Evolutionary conservation across 2,329 filamentous ascomycete genomes (phyloP).

Genomic region (Talaromyces marneffei): DNA sequence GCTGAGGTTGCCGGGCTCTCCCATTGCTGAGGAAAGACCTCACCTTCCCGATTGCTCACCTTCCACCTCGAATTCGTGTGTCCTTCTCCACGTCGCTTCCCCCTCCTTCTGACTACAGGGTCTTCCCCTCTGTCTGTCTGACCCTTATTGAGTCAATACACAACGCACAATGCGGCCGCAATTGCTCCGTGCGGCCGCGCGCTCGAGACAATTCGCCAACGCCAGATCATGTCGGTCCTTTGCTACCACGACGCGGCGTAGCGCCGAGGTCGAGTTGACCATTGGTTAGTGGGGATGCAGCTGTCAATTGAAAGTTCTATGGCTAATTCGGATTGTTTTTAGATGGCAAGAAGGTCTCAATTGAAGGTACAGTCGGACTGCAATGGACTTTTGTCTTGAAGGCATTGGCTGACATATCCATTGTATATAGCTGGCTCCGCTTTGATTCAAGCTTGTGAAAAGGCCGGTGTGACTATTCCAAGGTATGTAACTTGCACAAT

Average conservation of each 20-base stretch:
- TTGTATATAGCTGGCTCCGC: constrained; percentile 74
- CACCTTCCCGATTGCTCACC: constrained; percentile 10
- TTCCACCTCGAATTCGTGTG: constrained; percentile 18
- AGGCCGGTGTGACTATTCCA: constrained; percentile 84
- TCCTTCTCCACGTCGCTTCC: constrained; percentile 14
- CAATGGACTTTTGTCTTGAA: not conserved
- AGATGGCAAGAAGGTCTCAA: constrained; percentile 98
- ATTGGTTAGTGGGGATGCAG: constrained; percentile 58
- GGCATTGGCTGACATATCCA: constrained; percentile 2
- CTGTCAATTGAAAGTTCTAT: not conserved
- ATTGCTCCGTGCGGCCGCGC: constrained; percentile 57
- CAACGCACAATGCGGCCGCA: constrained; percentile 56
- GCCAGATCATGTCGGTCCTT: constrained; percentile 68
- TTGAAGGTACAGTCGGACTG: constrained; percentile 65
- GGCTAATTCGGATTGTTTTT: constrained; percentile 18
- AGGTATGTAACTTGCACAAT: constrained; percentile 55
- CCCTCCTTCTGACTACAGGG: constrained; percentile 1
- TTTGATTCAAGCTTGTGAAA: constrained; percentile 98
- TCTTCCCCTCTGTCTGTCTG: not conserved
- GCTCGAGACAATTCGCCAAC: constrained; percentile 48
- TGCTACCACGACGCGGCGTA: constrained; percentile 69
- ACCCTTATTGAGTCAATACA: constrained; percentile 1
- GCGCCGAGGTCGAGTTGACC: constrained; percentile 93
- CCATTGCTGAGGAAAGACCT: constrained; percentile 9
- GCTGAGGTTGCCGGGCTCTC: constrained; percentile 24